phyloP scores from a whole-genome alignment of 805 yeast species.

The Wickerhamiella domercqiae region DNA sequence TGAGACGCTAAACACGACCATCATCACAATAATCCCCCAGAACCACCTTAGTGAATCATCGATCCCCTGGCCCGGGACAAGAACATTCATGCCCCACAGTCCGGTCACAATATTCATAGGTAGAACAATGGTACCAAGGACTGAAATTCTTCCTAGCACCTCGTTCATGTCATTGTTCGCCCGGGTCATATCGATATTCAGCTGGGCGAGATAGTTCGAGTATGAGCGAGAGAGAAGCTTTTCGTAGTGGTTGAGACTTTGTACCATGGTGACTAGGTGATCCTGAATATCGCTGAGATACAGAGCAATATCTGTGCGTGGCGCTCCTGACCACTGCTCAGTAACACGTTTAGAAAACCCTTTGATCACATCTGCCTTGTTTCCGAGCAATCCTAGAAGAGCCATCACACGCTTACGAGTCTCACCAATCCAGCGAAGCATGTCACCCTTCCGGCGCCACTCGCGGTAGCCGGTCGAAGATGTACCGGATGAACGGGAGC shows the following conservation, averaged over 20 bases:
- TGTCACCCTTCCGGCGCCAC: conserved; percentile 88
- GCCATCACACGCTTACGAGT: conserved; percentile 92
- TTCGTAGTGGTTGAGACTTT: conserved; percentile 85
- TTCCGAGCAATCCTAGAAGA: conserved; percentile 63
- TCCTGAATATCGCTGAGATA: conserved; percentile 95
- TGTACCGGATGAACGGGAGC: conserved; percentile 20
- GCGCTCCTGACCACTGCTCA: conserved; percentile 68
- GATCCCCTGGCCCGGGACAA: conserved; percentile 78
- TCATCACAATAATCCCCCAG: conserved; percentile 24
- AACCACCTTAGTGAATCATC: conserved; percentile 52
- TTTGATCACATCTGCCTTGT: conserved; percentile 94
- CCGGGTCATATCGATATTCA: conserved; percentile 93
- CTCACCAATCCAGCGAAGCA: conserved; percentile 89
- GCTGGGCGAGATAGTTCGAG: conserved; percentile 89
- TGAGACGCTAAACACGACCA: conserved; percentile 21
- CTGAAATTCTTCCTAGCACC: conserved; percentile 82
- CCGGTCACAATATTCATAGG: conserved; percentile 95
- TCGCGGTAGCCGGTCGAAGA: conserved; percentile 35
- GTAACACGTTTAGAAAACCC: conserved; percentile 86
- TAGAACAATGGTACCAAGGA: conserved; percentile 84
- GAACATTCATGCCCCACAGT: conserved; percentile 96
- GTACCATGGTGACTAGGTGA: conserved; percentile 95
- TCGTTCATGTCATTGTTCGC: conserved; percentile 96
- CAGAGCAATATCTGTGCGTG: conserved; percentile 78
- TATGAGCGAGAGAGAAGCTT: conserved; percentile 89